Evolutionary conservation across 75 land plant species (phyloP).

Genomic region (Chamaecyparis obtusa): DNA sequence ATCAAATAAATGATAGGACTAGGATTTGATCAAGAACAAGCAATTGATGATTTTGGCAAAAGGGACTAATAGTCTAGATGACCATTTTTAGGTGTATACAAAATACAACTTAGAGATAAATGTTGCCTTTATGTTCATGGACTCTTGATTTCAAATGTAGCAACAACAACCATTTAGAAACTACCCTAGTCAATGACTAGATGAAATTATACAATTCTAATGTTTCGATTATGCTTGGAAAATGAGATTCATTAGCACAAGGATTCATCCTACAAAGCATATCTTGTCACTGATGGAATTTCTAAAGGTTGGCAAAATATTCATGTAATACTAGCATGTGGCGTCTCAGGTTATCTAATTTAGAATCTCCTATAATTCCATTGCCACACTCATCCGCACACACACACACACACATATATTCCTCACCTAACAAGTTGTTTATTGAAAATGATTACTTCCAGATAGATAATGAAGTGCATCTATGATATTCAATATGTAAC

Average conservation of each 20-base stretch:
- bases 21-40: too few relatives aligned
- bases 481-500: not conserved
- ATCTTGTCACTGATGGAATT: not conserved
- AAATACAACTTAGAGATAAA: not conserved
- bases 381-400: not conserved
- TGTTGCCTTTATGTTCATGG: not conserved
- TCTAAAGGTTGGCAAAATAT: not conserved
- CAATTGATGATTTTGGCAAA: too few relatives aligned
- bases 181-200: not conserved
- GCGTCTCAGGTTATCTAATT: not conserved
- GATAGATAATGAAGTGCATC: conserved; percentile 5
- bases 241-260: not conserved
- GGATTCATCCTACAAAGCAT: not conserved
- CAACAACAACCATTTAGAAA: not conserved
- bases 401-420: too few relatives aligned
- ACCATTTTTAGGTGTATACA: too few relatives aligned
- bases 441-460: not conserved
- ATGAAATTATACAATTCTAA: not conserved
- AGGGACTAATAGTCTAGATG: too few relatives aligned
- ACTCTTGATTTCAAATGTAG: not conserved
- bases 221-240: not conserved
- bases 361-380: not conserved
- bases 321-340: not conserved
- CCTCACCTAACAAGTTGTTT: not conserved
- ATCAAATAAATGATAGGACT: too few relatives aligned